phyloP scores from a whole-genome alignment of 2,329 filamentous ascomycete species.

The Curvularia spicifera region DNA sequence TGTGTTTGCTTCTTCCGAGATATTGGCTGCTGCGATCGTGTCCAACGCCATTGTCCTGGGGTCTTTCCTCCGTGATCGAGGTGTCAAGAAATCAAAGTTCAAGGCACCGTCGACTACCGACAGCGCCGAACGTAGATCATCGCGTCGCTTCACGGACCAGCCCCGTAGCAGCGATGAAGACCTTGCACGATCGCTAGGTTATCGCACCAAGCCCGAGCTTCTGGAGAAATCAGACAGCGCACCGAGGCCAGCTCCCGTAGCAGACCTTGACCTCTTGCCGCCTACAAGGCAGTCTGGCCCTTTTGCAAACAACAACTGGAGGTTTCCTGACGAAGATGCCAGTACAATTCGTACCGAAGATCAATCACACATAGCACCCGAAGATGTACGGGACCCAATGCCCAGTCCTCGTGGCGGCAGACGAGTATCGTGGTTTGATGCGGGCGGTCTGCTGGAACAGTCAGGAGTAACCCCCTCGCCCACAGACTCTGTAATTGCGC shows the following conservation, averaged over 20 bases:
- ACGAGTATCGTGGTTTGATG: constrained; percentile 82
- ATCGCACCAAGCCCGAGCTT: constrained; percentile 65
- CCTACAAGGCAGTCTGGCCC: constrained; percentile 28
- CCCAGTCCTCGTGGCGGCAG: constrained; percentile 51
- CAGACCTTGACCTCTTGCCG: constrained; percentile 36
- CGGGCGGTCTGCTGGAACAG: constrained; percentile 73
- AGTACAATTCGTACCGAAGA: constrained; percentile 27
- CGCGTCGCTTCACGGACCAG: constrained; percentile 67
- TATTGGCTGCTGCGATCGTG: constrained; percentile 84
- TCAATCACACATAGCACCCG: constrained; percentile 31
- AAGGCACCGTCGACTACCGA: constrained; percentile 62
- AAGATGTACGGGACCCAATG: constrained; percentile 43
- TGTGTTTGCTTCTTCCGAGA: constrained; percentile 85
- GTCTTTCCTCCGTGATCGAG: constrained; percentile 88
- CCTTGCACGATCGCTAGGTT: constrained; percentile 79
- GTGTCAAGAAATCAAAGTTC: constrained; percentile 85
- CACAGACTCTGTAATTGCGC: constrained; percentile 46
- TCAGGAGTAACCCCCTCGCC: constrained; percentile 36
- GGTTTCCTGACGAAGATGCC: constrained; percentile 38
- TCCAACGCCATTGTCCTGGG: constrained; percentile 90
- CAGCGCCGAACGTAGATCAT: constrained; percentile 63
- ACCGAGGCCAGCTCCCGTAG: constrained; percentile 49
- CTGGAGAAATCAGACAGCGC: constrained; percentile 52
- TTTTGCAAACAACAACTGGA: constrained; percentile 44
- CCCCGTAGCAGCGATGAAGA: constrained; percentile 93